Percentiles rank a stretch among this genome's conserved stretches.
phyloP scores from a whole-genome alignment of 495 filamentous ascomycete species.

The Penicillium pulvis region DNA sequence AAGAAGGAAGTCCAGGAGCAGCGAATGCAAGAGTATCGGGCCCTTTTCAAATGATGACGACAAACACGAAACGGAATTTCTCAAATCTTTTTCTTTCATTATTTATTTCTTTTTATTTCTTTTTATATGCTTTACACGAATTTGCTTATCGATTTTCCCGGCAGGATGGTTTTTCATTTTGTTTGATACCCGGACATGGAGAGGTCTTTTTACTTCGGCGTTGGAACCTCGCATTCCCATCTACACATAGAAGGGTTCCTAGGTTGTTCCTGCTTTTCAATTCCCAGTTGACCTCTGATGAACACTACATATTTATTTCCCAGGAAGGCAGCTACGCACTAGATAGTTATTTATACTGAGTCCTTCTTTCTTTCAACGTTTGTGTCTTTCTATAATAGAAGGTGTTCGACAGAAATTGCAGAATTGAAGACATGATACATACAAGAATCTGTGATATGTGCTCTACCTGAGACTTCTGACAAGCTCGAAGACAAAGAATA shows the following conservation, averaged over 20 bases:
- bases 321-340: too few relatives aligned
- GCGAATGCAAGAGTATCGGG: constrained; percentile 76
- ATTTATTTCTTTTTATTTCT: not conserved
- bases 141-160: not conserved
- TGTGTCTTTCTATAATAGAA: too few relatives aligned
- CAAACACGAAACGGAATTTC: not conserved
- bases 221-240: not conserved
- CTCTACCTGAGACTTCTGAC: too few relatives aligned
- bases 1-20: constrained; percentile 75
- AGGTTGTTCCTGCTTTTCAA: not conserved
- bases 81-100: not conserved
- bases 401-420: too few relatives aligned
- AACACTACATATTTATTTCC: not conserved
- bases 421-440: too few relatives aligned
- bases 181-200: constrained; percentile 11
- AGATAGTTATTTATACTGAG: too few relatives aligned
- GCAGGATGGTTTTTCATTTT: constrained; percentile 7
- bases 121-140: not conserved
- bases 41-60: constrained; percentile 68
- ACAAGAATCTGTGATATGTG: too few relatives aligned
- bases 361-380: too few relatives aligned
- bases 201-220: not conserved
- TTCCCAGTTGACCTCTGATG: not conserved
- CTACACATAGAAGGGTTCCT: not conserved
- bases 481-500: too few relatives aligned